phyloP scores from a whole-genome alignment of 768 basidiomycete species.

The Mycena kentingensis region DNA sequence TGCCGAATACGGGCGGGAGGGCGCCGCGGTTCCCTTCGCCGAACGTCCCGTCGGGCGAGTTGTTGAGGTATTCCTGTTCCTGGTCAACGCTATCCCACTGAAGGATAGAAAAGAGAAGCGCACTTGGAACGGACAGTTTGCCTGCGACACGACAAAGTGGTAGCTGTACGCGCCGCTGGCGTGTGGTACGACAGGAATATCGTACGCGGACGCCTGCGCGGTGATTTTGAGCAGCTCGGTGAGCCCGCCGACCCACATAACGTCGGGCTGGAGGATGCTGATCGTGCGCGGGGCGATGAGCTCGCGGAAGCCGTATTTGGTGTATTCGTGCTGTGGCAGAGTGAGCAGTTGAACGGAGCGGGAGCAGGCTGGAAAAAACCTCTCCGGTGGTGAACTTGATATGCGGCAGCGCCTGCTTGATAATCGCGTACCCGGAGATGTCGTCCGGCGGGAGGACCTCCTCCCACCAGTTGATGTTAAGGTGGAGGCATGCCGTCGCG shows the following conservation, averaged over 20 bases:
- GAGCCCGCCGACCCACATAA: slow-evolving; percentile 35
- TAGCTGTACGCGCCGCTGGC: slow-evolving; percentile 50
- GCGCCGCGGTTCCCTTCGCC: slow-evolving; percentile 22
- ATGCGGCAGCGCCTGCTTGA: slow-evolving; percentile 33
- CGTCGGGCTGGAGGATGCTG: slow-evolving; percentile 34
- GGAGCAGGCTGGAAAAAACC: slow-evolving; percentile 10
- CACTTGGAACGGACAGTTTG: slow-evolving; percentile 28
- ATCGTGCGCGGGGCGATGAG: slow-evolving; percentile 33
- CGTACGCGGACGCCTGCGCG: slow-evolving; percentile 44
- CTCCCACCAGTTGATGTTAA: slow-evolving; percentile 37
- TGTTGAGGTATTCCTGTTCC: slow-evolving; percentile 33
- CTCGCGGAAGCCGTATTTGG: slow-evolving; percentile 34
- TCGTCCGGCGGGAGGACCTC: slow-evolving; percentile 35
- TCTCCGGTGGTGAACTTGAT: slow-evolving; percentile 35
- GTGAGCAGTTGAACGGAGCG: not conserved
- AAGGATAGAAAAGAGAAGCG: not conserved
- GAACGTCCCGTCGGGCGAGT: slow-evolving; percentile 42
- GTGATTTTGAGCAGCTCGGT: slow-evolving; percentile 36
- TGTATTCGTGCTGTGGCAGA: slow-evolving; percentile 31
- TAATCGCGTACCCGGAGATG: slow-evolving; percentile 29
- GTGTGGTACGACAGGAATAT: slow-evolving; percentile 50
- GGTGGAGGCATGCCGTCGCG: slow-evolving; percentile 30
- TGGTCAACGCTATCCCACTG: not conserved
- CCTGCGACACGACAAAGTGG: slow-evolving; percentile 46
- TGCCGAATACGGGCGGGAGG: slow-evolving; percentile 37